Conservation (phyloP, 352 stramenopile genomes). For the Phytophthora fragariae region DNA sequence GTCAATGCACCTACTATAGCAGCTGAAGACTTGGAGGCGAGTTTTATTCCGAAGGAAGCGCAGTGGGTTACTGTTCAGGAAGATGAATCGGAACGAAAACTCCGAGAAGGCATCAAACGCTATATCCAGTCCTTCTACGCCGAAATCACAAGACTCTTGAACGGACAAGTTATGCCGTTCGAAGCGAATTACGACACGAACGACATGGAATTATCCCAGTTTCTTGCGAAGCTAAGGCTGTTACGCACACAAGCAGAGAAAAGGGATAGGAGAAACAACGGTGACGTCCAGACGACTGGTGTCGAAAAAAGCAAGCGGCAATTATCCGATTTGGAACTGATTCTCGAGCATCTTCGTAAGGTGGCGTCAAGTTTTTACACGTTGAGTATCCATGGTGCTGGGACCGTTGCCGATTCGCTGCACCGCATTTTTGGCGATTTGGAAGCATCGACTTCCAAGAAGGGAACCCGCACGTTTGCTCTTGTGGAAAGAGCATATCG, state of each 20-base stretch:
- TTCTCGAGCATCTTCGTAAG: constrained; percentile 54
- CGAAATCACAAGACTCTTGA: constrained; percentile 34
- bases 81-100: constrained; percentile 38
- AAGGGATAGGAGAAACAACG: constrained; percentile 15
- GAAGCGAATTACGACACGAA: constrained; percentile 60
- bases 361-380: constrained; percentile 61
- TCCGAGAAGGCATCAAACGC: constrained; percentile 51
- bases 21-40: constrained; percentile 51
- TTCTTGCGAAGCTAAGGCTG: constrained; percentile 53
- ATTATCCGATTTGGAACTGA: constrained; percentile 48
- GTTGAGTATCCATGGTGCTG: constrained; percentile 58
- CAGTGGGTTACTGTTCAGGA: constrained; percentile 66
- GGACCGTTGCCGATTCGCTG: constrained; percentile 45
- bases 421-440: constrained; percentile 46
- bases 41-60: constrained; percentile 64
- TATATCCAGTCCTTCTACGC: constrained; percentile 58
- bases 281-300: constrained; percentile 17
- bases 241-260: constrained; percentile 31
- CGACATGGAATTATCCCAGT: constrained; percentile 61
- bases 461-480: constrained; percentile 35
- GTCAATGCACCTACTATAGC: constrained; percentile 72
- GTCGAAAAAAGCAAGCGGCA: constrained; percentile 28
- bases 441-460: constrained; percentile 25
- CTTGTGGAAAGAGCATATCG: constrained; percentile 45
- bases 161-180: constrained; percentile 49